Conservation (phyloP, 768 basidiomycete species). For the Postia placenta region DNA sequence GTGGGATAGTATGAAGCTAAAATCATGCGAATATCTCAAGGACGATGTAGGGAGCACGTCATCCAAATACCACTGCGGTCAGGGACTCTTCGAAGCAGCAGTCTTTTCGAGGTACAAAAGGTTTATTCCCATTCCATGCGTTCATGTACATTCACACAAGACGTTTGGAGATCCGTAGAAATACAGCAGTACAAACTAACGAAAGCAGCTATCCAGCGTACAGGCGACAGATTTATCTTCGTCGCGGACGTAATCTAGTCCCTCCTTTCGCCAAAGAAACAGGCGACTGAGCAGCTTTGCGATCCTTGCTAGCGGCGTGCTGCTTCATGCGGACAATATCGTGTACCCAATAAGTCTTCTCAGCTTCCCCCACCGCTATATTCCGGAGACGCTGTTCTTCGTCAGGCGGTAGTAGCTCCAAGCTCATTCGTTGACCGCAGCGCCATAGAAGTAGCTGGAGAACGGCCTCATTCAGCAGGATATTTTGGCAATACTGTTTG, state of each 20-base stretch:
- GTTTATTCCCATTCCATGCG: no score
- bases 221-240: not conserved
- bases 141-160: no score
- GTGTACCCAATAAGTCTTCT: constrained; percentile 64
- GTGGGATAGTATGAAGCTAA: no score
- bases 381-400: constrained; percentile 54
- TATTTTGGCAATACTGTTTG: constrained; percentile 60
- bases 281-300: not conserved
- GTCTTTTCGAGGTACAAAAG: no score
- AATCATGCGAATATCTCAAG: no score
- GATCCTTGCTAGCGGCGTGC: constrained; percentile 12
- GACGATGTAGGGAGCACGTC: no score
- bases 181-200: no score
- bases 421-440: constrained; percentile 46
- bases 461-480: constrained; percentile 67
- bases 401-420: constrained; percentile 39
- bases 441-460: constrained; percentile 75
- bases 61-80: no score
- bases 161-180: no score
- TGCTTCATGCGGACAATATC: constrained; percentile 43
- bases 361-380: constrained; percentile 39
- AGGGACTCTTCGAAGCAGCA: no score
- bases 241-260: not conserved
- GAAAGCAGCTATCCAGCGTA: no score
- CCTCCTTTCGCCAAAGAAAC: not conserved